phyloP scores from a whole-genome alignment of 2,329 filamentous ascomycete genomes.

The Aspergillus quadrilineatus region DNA sequence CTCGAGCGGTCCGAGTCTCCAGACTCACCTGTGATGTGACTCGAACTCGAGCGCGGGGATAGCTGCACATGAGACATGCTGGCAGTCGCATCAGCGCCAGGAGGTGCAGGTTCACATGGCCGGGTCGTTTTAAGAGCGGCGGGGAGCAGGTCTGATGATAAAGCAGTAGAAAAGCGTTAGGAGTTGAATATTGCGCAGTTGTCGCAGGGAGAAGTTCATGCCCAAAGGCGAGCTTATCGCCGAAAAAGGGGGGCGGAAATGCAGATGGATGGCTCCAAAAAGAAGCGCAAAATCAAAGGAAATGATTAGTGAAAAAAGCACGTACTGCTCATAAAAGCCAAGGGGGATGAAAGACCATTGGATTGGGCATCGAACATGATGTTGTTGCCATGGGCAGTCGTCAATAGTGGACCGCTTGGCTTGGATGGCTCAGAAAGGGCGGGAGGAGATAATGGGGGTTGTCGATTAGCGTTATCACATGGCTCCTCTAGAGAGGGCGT shows the following conservation, averaged over 20 bases:
- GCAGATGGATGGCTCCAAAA: too few relatives aligned
- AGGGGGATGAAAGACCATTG: conserved; percentile 35
- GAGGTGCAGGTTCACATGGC: conserved; percentile 35
- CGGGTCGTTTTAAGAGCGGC: conserved; percentile 29
- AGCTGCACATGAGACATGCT: conserved; percentile 25
- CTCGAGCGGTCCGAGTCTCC: conserved; percentile 32
- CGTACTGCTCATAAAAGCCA: conserved; percentile 40
- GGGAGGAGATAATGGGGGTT: conserved; percentile 31
- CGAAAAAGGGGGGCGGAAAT: neutral
- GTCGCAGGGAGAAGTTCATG: conserved; percentile 4
- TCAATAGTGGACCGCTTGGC: conserved; percentile 26
- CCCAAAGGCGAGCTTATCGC: neutral
- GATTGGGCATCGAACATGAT: conserved; percentile 45
- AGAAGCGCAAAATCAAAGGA: conserved; percentile 6
- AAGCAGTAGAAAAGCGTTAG: conserved; percentile 2
- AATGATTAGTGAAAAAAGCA: conserved; percentile 17
- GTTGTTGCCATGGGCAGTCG: conserved; percentile 39
- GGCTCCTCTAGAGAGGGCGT: conserved; percentile 28
- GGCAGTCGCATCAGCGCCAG: conserved; percentile 26
- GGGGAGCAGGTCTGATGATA: conserved; percentile 24
- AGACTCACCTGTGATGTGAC: conserved; percentile 37
- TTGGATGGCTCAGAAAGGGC: conserved; percentile 14
- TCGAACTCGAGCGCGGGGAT: conserved; percentile 19
- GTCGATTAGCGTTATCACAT: conserved; percentile 45
- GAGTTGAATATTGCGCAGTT: neutral